Evolutionary conservation across 2,329 filamentous ascomycete genomes (phyloP), one percentile per base, ranked within the genome.

Genomic region (Beauveria pseudobassiana): DNA sequence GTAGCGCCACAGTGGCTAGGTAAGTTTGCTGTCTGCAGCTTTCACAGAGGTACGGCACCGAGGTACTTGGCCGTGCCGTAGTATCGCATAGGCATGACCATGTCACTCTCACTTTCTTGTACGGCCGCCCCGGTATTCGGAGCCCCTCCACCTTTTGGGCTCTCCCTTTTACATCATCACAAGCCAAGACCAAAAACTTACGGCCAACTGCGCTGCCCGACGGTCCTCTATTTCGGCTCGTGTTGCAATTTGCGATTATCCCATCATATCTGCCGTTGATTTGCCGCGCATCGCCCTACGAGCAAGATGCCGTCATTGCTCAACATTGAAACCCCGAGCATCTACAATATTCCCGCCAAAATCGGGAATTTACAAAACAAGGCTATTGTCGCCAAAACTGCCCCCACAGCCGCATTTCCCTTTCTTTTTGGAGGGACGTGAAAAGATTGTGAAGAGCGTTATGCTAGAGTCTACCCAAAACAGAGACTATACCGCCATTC

Each of bases 141-240:
- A 59, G 57, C n/a, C 40, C 28, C 49, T 16, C 20, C 6, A 24
- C 24, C 26, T 4, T 24, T 26, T 22, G 53, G 16, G n/a, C n/a
- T 46, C 49, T 52, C 49, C 48, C 57, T 59, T 59, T 38, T 38
- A 59, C 57, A 59, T 59, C 57, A 59, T 59, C 57, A 59, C 57
- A 52, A 52, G 57, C 49, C 57, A 59, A 45, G 26, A 20, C 48
- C 24, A 3, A 45, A 55, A 34, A 34, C 12, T 3, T 34, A 14
- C 30, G 30, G 30, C 12, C 30, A 4, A 18, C 52, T 16, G 55
- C 45, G 43, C 43, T 22, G 18, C 55, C 54, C 55, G 26, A 49
- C 43, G 30, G 45, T 9, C 7, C 34, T 38, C 4, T 18, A 9
- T 50, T 34, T 42, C 22, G 45, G 30, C 34, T 30, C 45, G 43